These are phyloP conservation scores for Penicillium aurantiogriseum DNA, from an alignment of 2,329 filamentous ascomycete genomes.

Conservation along the genomic window DNA sequence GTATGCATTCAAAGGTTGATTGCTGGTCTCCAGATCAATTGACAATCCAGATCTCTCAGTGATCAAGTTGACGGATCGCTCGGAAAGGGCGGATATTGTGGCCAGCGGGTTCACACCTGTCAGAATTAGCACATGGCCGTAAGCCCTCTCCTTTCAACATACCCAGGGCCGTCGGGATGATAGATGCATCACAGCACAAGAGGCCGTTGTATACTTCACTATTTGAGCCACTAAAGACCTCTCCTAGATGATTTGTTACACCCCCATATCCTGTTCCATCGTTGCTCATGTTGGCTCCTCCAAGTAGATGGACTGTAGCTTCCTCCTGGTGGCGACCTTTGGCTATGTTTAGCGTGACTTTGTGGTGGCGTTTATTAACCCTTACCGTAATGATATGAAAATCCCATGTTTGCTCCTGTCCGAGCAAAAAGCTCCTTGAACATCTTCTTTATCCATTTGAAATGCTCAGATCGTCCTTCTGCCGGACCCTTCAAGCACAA, in stretches of 20 bases:
- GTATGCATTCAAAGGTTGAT: conserved; percentile 10
- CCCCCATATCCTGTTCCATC: conserved; percentile 59
- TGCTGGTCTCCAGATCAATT: conserved; percentile 40
- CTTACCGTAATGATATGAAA: conserved; percentile 4
- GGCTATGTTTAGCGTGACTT: not conserved
- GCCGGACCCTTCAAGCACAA: conserved; percentile 13
- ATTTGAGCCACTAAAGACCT: conserved; percentile 57
- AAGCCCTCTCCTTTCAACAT: not conserved
- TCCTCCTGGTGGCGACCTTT: conserved; percentile 11
- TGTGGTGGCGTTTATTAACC: not conserved
- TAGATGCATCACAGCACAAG: conserved; percentile 60
- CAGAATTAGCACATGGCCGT: not conserved
- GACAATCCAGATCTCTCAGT: conserved; percentile 42
- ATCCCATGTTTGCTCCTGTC: conserved; percentile 1
- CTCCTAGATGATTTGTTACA: conserved; percentile 61
- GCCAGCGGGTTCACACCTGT: conserved; percentile 62
- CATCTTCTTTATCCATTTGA: conserved; percentile 14
- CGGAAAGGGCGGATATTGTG: conserved; percentile 67
- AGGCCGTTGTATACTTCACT: conserved; percentile 56
- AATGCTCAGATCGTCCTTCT: conserved; percentile 15
- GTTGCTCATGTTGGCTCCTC: conserved; percentile 61
- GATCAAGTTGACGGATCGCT: conserved; percentile 59
- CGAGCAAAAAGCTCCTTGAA: conserved; percentile 37
- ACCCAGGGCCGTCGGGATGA: conserved; percentile 61
- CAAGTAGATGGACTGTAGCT: conserved; percentile 63